A percentile compares a stretch with the other conserved stretches of the same genome.
Evolutionary conservation across 768 basidiomycete genomes (phyloP).

Genomic region (Melanogaster broomeanus): DNA sequence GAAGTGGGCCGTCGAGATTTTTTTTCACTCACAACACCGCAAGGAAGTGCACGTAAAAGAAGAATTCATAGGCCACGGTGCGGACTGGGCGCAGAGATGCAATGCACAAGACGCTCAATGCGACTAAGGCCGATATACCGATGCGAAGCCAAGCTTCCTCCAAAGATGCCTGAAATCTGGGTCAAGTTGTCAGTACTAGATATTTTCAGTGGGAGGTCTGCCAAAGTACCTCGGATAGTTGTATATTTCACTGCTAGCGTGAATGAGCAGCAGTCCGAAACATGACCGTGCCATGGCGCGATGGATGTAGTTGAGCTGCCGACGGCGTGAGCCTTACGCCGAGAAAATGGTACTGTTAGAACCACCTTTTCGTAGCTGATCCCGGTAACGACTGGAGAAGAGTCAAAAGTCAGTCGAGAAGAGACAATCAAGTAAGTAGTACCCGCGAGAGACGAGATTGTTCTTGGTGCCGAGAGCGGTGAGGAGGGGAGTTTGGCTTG

Average conservation of each 20-base stretch:
- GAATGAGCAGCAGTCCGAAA: conserved; percentile 50
- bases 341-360: background rate
- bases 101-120: conserved; percentile 46
- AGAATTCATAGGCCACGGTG: conserved; percentile 49
- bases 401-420: no score
- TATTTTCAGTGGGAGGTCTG: background rate
- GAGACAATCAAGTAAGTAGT: no score
- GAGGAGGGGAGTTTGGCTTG: conserved; percentile 43
- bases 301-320: conserved; percentile 45
- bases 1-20: fast-evolving
- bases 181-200: background rate
- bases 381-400: conserved; percentile 27
- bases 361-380: conserved; percentile 29
- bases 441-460: conserved; percentile 43
- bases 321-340: conserved; percentile 2
- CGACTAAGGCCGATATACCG: conserved; percentile 38
- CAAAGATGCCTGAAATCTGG: background rate
- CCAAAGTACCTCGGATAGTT: no score
- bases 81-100: conserved; percentile 54
- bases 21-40: conserved; percentile 41
- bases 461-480: conserved; percentile 51
- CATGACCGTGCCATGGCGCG: conserved; percentile 50
- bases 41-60: conserved; percentile 50
- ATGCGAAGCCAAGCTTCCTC: conserved; percentile 22
- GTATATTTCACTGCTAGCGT: conserved; percentile 33